These are phyloP conservation scores for Pyrenochaeta sp. DNA, from an alignment of 2,329 filamentous ascomycete species.

Conservation along the genomic window DNA sequence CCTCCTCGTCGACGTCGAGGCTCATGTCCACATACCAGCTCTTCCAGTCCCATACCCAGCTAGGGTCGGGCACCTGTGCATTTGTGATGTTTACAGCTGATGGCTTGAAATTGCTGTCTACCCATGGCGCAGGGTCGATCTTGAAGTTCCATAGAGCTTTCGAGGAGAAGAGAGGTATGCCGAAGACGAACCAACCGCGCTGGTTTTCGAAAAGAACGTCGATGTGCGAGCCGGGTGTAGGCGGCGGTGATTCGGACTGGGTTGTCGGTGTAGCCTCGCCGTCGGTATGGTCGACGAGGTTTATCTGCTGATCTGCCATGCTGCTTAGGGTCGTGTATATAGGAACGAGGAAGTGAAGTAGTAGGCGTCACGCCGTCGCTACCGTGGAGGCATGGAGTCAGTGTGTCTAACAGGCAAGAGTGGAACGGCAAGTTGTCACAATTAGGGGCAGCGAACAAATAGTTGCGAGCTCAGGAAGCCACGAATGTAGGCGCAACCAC, in stretches of 20 bases:
- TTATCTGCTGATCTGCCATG: slow-evolving; percentile 69
- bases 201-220: slow-evolving; percentile 97
- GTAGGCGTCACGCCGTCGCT: slow-evolving; percentile 33
- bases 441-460: slow-evolving; percentile 27
- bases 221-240: slow-evolving; percentile 54
- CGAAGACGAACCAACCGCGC: slow-evolving; percentile 87
- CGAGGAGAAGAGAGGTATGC: slow-evolving; percentile 86
- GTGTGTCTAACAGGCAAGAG: slow-evolving; percentile 29
- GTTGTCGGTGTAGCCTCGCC: slow-evolving; percentile 44
- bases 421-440: slow-evolving; percentile 19
- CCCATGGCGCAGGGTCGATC: slow-evolving; percentile 87
- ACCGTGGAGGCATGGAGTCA: slow-evolving; percentile 40
- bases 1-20: slow-evolving; percentile 84
- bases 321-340: slow-evolving; percentile 5
- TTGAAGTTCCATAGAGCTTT: slow-evolving; percentile 77
- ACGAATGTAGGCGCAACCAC: slow-evolving; percentile 8
- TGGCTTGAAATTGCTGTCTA: slow-evolving; percentile 66
- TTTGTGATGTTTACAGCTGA: slow-evolving; percentile 78
- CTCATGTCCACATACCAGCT: slow-evolving; percentile 79
- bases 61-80: slow-evolving; percentile 91
- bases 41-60: slow-evolving; percentile 88
- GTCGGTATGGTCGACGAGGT: slow-evolving; percentile 66
- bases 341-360: slow-evolving; percentile 9
- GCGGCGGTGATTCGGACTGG: slow-evolving; percentile 25
- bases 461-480: slow-evolving; percentile 7